phyloP scores from a whole-genome alignment of 2,329 filamentous ascomycete species.

The Penicillium decumbens region DNA sequence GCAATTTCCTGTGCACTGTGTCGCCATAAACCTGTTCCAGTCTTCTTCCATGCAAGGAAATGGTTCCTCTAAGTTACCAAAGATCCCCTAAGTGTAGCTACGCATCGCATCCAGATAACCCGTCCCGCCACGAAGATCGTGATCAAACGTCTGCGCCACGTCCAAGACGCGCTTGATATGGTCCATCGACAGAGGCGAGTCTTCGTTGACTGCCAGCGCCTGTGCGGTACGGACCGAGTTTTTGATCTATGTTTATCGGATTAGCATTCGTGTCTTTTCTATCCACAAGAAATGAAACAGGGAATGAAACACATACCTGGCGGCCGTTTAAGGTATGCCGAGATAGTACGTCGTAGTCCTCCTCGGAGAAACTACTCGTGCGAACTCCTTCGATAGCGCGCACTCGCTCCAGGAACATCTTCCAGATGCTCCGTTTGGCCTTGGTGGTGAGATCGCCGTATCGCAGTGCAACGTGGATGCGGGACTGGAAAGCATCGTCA shows the following conservation, averaged over 20 bases:
- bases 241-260: constrained; percentile 62
- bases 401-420: constrained; percentile 74
- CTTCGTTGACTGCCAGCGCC: constrained; percentile 72
- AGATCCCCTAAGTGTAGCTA: constrained; percentile 54
- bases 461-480: constrained; percentile 78
- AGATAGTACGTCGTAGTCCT: constrained; percentile 63
- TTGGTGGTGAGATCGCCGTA: constrained; percentile 70
- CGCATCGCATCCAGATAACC: constrained; percentile 82
- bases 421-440: constrained; percentile 75
- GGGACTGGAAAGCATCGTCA: constrained; percentile 82
- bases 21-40: background rate
- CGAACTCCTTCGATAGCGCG: constrained; percentile 59
- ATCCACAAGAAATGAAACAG: background rate
- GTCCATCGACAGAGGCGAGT: constrained; percentile 65
- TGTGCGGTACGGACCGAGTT: constrained; percentile 81
- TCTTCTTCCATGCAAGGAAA: background rate
- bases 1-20: background rate
- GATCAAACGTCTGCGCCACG: constrained; percentile 75
- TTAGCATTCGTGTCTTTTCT: background rate
- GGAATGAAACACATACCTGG: constrained; percentile 47
- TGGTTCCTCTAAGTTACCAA: background rate
- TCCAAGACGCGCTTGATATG: constrained; percentile 81
- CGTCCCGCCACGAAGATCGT: constrained; percentile 73
- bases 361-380: constrained; percentile 46
- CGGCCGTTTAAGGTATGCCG: constrained; percentile 65